Evolutionary conservation across 1,284 basidiomycete genomes (phyloP), one percentile per base, ranked within the genome.

Genomic region (Leccinum griseonigrum): DNA sequence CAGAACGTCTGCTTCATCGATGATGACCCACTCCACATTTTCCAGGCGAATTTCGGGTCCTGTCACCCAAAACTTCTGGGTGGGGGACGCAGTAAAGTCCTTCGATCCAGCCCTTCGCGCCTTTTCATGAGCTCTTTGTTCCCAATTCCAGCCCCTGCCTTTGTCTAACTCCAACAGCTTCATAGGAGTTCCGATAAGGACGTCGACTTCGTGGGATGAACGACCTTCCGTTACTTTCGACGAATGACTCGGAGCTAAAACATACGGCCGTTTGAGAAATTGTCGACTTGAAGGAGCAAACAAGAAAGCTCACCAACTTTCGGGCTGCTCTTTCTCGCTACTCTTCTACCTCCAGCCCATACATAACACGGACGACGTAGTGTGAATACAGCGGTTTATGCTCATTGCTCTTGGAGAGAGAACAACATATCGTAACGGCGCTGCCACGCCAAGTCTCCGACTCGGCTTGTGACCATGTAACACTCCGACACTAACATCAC

Each of bases 1-100:
- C n/a, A 95, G 78, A 34, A 95, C 85, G 71, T 97, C 94, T 0
- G 94, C 92, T 71, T 97, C 94, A 66, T 96, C 94, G 3, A 95
- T 79, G 1, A 95, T 81, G 6, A 96, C 85, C 91, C 92, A 95
- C 69, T 95, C 91, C 1, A 95, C 78, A 53, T 83, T 81, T 57
- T 79, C 80, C 26, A 92, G 74, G 1, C 84, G 79, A 72, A 90
- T 81, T 67, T 85, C 81, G 1, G 84, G 81, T 53, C 81, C 74
- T 8, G 78, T 79, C 18, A 79, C 68, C 57, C 71, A 74, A 56
- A 75, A 78, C 48, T 69, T 73, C 40, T 72, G 67, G 16, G 34
- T 43, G 14, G 57, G 7, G 13, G 61, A 63, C 74, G 64, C 59
- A 68, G 76, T 36, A 62, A 61, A 26, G 40, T 67, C 59, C 59